A percentile compares a stretch with the other conserved stretches of the same genome.
Evolutionary conservation across 2,329 filamentous ascomycete species (phyloP).

Genomic region (Escovopsis sp.): DNA sequence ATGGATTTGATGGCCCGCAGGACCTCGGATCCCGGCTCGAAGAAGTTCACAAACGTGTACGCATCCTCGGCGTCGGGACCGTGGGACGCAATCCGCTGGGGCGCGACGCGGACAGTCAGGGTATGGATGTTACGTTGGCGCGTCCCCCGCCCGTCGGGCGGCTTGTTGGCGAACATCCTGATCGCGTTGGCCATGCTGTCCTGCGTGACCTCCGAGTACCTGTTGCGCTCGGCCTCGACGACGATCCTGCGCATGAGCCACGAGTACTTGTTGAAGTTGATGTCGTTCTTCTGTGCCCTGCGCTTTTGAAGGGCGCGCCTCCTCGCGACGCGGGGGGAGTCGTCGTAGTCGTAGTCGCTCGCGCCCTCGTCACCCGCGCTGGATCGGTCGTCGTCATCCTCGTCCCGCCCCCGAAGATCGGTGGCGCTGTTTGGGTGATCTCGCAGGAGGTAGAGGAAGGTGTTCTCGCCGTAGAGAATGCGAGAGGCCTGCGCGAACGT

Average conservation of each 20-base stretch:
- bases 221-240: conserved; percentile 29
- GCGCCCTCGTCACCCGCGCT: conserved; percentile 1
- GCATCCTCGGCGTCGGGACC: conserved; percentile 2
- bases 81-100: conserved; percentile 5
- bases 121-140: conserved; percentile 21
- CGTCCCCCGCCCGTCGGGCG: conserved; percentile 6
- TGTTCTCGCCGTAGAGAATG: conserved; percentile 33
- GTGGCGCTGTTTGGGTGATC: conserved; percentile 16
- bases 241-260: conserved; percentile 25
- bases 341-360: conserved; percentile 8
- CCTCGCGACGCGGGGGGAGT: background rate
- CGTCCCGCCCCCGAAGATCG: conserved; percentile 7
- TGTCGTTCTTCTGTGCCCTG: conserved; percentile 5
- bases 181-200: conserved; percentile 22
- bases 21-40: conserved; percentile 15
- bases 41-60: conserved; percentile 24
- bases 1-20: conserved; percentile 17
- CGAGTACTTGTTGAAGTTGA: conserved; percentile 22
- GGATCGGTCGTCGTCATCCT: conserved; percentile 6
- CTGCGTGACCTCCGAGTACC: conserved; percentile 13
- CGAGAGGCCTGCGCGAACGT: conserved; percentile 23
- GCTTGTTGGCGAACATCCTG: conserved; percentile 17
- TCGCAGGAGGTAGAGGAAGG: conserved; percentile 31
- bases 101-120: conserved; percentile 27
- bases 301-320: background rate